These are phyloP conservation scores for Platanthera zijinensis DNA, from an alignment of 106 monocot genomes.

Conservation along the genomic window DNA sequence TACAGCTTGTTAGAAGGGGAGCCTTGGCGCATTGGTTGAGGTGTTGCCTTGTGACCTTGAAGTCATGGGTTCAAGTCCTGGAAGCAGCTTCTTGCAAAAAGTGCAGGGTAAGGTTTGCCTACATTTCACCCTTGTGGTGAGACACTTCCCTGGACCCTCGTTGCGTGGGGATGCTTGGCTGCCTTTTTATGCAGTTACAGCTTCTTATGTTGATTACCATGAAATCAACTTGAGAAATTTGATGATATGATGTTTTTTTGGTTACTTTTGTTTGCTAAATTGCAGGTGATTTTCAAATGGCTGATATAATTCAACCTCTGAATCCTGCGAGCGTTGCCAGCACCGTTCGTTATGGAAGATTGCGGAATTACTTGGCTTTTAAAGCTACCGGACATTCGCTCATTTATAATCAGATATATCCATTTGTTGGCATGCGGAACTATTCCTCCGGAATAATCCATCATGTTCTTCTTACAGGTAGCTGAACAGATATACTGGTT, in stretches of 20 bases:
- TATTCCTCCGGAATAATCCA: constrained; percentile 93
- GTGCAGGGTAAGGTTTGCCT: too few species aligned
- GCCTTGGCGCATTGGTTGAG: too few species aligned
- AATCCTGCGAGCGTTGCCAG: constrained; percentile 50
- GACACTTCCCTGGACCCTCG: too few species aligned
- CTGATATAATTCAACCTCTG: constrained; percentile 43
- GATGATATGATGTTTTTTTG: background rate
- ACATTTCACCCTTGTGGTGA: too few species aligned
- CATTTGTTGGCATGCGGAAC: constrained; percentile 67
- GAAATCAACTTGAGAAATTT: background rate
- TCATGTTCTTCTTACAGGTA: constrained; percentile 80
- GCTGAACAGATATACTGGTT: background rate
- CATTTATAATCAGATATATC: constrained; percentile 76
- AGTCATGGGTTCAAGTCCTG: too few species aligned
- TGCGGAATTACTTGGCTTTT: constrained; percentile 7
- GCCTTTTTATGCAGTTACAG: too few species aligned
- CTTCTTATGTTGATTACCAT: background rate
- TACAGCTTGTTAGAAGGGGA: too few species aligned
- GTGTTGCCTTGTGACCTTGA: too few species aligned
- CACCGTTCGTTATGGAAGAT: constrained; percentile 42
- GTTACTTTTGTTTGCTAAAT: background rate
- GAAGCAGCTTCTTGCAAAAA: too few species aligned
- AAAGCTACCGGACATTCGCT: constrained; percentile 56
- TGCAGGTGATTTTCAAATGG: constrained; percentile 77
- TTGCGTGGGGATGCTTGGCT: too few species aligned